Base-by-base conservation (phyloP, 495 filamentous ascomycete genomes). In the Chlorociboria aeruginascens region DNA sequence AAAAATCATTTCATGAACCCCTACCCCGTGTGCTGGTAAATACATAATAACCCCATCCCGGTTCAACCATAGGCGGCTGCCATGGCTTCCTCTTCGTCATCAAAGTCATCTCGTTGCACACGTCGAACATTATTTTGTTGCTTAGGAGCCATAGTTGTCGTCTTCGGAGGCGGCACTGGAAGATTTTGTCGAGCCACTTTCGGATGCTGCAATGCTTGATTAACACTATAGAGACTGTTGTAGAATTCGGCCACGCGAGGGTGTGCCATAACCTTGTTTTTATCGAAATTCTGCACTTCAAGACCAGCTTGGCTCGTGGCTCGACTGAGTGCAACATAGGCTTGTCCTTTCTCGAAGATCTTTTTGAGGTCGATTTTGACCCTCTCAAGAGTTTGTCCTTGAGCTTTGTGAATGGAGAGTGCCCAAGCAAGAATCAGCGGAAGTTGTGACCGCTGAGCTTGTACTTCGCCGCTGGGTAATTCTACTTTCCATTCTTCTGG, bases 401-500 rank as follows among this genome's bases (percentile, higher is more conserved):
- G 92, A 8, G 93, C 92, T 66, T 98, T 98, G 69, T 98, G 92
- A 52, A 98, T 97, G 2, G 86, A 94, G 12, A 98, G 67, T 11
- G 92, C 93, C 92, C 92, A 97, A 1, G 92, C 92, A 9, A 98
- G 72, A 44, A 97, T 97, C 31, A 98, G 71, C 2, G 92, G 85
- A 51, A 90, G 56, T 60, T 90, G 85, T 7, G 64, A 69, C 30
- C 86, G 83, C 32, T 81, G 79, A 1, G 92, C 92, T 64, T 96
- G 92, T 0, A 95, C 73, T 59, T 98, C 92, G 36, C 92, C 92
- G 40, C 84, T 96, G 11, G 93, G 93, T 20, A 95, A 77, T 63
- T 98, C 93, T 30, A 95, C 85, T 63, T 95, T 98, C 93, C 93
- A 98, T 8, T 76, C 70, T 58, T 97, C 93, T 3, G 80, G 83